Evolutionary conservation across 192 early-diverging fungal genomes (phyloP).

Genomic region (Coemansia sp.): DNA sequence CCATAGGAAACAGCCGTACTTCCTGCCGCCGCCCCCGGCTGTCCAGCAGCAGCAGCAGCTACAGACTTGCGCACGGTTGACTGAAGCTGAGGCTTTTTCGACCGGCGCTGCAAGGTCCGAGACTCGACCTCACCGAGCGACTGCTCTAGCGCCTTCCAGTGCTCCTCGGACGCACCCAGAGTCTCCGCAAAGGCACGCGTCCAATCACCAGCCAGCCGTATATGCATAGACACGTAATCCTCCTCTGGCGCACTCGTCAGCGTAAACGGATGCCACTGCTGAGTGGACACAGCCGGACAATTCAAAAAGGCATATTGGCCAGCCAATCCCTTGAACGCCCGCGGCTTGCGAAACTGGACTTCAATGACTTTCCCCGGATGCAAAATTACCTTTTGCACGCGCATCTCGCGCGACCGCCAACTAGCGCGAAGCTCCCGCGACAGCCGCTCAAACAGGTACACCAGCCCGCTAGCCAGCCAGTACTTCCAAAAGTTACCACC

Average conservation of each 20-base stretch:
- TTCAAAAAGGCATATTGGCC: slow-evolving; percentile 83
- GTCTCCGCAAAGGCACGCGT: slow-evolving; percentile 70
- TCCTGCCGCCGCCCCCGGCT: no score
- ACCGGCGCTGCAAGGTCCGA: not conserved
- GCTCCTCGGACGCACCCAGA: slow-evolving; percentile 67
- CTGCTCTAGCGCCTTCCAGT: slow-evolving; percentile 57
- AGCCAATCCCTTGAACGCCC: slow-evolving; percentile 60
- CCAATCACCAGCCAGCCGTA: slow-evolving; percentile 79
- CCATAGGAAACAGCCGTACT: slow-evolving; percentile 9
- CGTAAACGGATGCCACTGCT: slow-evolving; percentile 87
- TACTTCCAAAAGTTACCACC: slow-evolving; percentile 85
- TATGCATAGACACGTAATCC: slow-evolving; percentile 73
- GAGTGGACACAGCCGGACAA: slow-evolving; percentile 72
- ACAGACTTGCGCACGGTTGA: not conserved
- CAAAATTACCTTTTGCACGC: slow-evolving; percentile 80
- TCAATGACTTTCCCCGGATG: slow-evolving; percentile 84
- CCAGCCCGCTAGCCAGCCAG: slow-evolving; percentile 66
- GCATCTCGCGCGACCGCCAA: slow-evolving; percentile 56
- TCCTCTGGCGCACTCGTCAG: slow-evolving; percentile 83
- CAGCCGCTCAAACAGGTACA: slow-evolving; percentile 75
- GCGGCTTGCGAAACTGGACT: slow-evolving; percentile 74
- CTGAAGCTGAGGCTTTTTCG: not conserved
- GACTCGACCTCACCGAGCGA: slow-evolving; percentile 22
- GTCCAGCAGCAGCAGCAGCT: no score
- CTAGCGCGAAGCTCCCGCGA: slow-evolving; percentile 73